Base-by-base conservation (phyloP, 2,329 filamentous ascomycete genomes). In the Ophidiomyces ophidiicola region DNA sequence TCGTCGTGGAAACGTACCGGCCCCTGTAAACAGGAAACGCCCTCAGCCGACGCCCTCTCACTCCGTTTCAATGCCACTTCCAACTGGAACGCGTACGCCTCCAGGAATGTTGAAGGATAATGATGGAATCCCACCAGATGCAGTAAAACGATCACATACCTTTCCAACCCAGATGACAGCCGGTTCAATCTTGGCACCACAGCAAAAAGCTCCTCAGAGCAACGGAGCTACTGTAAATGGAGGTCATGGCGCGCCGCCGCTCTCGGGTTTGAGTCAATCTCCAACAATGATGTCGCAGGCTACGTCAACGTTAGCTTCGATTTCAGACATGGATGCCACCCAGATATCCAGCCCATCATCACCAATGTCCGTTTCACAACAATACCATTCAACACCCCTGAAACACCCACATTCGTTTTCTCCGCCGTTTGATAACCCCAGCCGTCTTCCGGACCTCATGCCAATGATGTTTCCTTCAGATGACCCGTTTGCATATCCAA, bases 391-490 rank as follows among this genome's bases (percentile, higher is more conserved):
- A 8, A 39, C 30, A n/a, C 32, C 43, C 10, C 11, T 36, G 15
- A 44, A 45, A 17, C 42, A 43, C 4, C 31, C 41, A 6, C 36
- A 48, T 14, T 49, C 51, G 11, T 60, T 56, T 42, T 45, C 58
- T 8, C 59, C 57, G 25, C 56, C 54, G 26, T 55, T 62, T 38
- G 50, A 51, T 21, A 56, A 52, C 33, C 36, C 49, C 5, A 46
- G 45, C 25, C 57, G 59, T 39, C 55, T 68, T 11, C 64, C 64
- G 1, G 66, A 68, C 47, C 53, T 69, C 26, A 66, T 64, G 58
- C 62, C 62, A 6, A 64, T 69, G 48, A 69, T 69, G 66, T 69
- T 64, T 44, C 65, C 66, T 3, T 67, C 66, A 1, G 61, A 62
- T 41, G 66, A 69, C 41, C 66, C 66, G 10, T 69, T 68, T 43